Conservation (phyloP, 768 basidiomycete genomes). For the Pholiota conissans region DNA sequence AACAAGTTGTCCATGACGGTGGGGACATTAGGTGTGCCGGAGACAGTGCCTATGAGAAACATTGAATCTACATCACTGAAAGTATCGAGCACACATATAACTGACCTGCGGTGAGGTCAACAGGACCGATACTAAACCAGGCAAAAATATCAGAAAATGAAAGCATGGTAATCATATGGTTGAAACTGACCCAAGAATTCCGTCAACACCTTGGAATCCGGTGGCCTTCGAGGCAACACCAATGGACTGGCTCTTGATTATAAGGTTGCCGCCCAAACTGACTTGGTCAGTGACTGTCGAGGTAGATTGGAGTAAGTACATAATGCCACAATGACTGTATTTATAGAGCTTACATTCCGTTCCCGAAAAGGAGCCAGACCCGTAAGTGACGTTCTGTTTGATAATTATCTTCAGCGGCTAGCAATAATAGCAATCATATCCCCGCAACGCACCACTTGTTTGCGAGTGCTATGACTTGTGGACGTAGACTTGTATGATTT, state of each 20-base stretch:
- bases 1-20: conserved; percentile 62
- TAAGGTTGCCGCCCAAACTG: conserved; percentile 31
- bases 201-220: conserved; percentile 20
- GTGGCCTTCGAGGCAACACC: conserved; percentile 17
- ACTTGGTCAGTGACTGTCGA: conserved; percentile 46
- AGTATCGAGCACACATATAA: conserved; percentile 30
- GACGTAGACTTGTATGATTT: conserved; percentile 44
- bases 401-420: conserved; percentile 6
- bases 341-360: conserved; percentile 42
- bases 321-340: not conserved
- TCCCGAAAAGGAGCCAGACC: conserved; percentile 53
- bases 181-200: conserved; percentile 18
- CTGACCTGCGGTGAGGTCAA: conserved; percentile 17
- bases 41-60: conserved; percentile 39
- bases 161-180: not conserved
- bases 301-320: no score
- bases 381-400: conserved; percentile 49
- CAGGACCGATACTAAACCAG: conserved; percentile 19
- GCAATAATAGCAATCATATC: not conserved
- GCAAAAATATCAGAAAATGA: not conserved
- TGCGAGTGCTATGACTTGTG: conserved; percentile 37
- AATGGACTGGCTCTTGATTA: conserved; percentile 19
- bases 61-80: conserved; percentile 48
- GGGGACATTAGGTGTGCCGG: conserved; percentile 37
- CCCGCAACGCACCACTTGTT: conserved; percentile 32